Base-by-base conservation (phyloP, 2,329 filamentous ascomycete species). In the Pyricularia sp. region DNA sequence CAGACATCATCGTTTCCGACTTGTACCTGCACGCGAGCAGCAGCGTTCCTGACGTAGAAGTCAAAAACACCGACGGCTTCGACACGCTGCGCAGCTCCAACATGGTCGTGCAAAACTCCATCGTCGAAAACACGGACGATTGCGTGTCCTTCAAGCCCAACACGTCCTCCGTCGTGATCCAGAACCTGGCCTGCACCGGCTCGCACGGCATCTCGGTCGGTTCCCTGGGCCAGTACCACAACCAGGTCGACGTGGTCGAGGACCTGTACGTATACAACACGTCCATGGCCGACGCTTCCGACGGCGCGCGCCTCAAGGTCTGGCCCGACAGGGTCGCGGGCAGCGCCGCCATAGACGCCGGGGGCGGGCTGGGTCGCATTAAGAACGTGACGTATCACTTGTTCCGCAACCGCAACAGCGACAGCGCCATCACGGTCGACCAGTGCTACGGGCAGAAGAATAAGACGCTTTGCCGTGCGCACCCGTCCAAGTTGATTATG, bases 11-110 rank as follows among this genome's bases (percentile, higher is more conserved):
- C 0, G 85, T 86, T 69, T 81, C 82, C 68, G 79, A 82, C 30
- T 82, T 87, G 70, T 78, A 82, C 72, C 85, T 88, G 2, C 63
- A 79, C 5, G 88, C 87, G 0, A 82, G 75, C 59, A 86, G 82
- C 72, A 78, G 74, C 25, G 86, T 82, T 76, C 17, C 20, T 7
- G 76, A 76, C 30, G 82, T 86, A 72, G 73, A 74, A 6, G 86
- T 87, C 4, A 89, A 90, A 80, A 91, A 91, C 75, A 90, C 88
- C 1, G 87, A 89, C 74, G 86, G 84, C 64, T 85, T 83, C 83
- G 84, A 87, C 72, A 88, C 84, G 4, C 87, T 89, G 75, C 83
- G 87, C n/a, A 86, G 82, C 61, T 77, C 78, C 28, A 86, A 86
- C 68, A 82, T 90, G 67, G 83, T 87, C 1, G 89, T 90, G 65